These are phyloP conservation scores for Penicillium alfredii DNA, from an alignment of 495 filamentous ascomycete genomes.

Conservation along the genomic window DNA sequence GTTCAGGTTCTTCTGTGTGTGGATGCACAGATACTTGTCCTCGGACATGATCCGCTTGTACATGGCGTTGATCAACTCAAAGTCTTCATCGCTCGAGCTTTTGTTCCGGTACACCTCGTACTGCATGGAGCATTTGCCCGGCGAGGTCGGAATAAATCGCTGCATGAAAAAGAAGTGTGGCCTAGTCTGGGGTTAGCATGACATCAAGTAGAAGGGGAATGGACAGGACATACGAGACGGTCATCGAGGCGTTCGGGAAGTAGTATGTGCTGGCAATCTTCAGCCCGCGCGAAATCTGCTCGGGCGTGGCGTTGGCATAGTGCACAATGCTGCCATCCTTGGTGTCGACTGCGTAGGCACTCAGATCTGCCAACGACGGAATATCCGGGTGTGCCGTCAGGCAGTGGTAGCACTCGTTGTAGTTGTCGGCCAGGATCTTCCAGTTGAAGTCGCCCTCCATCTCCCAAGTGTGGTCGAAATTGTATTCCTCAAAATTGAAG, in stretches of 20 bases:
- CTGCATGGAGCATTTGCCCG: constrained; percentile 30
- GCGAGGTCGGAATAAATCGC: constrained; percentile 35
- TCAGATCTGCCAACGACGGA: constrained; percentile 30
- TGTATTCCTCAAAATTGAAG: constrained; percentile 40
- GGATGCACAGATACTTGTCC: constrained; percentile 39
- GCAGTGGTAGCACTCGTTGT: constrained; percentile 49
- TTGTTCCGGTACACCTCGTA: constrained; percentile 48
- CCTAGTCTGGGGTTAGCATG: constrained; percentile 1
- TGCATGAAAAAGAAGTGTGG: constrained; percentile 45
- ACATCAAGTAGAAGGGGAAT: constrained; percentile 6
- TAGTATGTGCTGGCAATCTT: constrained; percentile 36
- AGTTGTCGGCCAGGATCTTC: constrained; percentile 47
- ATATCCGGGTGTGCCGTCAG: constrained; percentile 40
- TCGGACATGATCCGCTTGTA: constrained; percentile 43
- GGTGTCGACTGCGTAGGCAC: constrained; percentile 32
- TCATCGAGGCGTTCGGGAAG: constrained; percentile 42
- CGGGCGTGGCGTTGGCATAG: constrained; percentile 25
- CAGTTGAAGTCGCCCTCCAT: constrained; percentile 45
- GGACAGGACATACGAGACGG: constrained; percentile 34
- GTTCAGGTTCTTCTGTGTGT: constrained; percentile 41
- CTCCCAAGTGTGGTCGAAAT: constrained; percentile 43
- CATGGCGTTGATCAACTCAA: constrained; percentile 33
- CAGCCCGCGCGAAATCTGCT: constrained; percentile 27
- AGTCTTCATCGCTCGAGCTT: constrained; percentile 36
- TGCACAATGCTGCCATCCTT: constrained; percentile 34